phyloP scores from a whole-genome alignment of 257 asterid species.

The Mitragyna speciosa region DNA sequence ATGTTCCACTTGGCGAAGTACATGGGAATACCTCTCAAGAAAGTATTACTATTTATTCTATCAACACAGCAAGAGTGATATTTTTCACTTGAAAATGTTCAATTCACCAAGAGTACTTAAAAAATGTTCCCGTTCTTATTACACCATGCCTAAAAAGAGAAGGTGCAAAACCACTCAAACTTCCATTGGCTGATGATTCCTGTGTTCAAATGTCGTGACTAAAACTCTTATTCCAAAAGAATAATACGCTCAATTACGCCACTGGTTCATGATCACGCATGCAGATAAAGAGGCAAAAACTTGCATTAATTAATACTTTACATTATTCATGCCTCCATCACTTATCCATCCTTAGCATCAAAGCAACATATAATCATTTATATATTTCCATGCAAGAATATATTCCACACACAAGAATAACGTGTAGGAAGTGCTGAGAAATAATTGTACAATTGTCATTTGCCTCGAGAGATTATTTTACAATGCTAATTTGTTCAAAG shows the following conservation, averaged over 20 bases:
- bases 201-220: background rate
- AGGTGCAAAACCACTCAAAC: background rate
- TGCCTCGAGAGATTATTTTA: background rate
- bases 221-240: background rate
- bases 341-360: background rate
- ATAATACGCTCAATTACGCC: background rate
- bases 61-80: background rate
- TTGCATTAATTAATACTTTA: background rate
- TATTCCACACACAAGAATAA: background rate
- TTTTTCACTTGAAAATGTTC: background rate
- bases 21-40: too few species aligned
- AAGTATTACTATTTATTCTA: too few species aligned
- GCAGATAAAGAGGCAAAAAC: background rate
- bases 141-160: background rate
- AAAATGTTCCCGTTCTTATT: background rate
- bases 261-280: constrained; percentile 2
- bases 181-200: background rate
- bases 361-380: background rate
- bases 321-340: background rate
- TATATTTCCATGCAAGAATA: background rate
- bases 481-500: background rate
- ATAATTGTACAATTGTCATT: background rate
- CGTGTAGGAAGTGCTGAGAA: background rate
- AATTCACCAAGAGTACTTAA: too few species aligned
- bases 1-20: too few species aligned